Conservation (phyloP, 192 early-diverging fungal species). For the Endogone sp. region DNA sequence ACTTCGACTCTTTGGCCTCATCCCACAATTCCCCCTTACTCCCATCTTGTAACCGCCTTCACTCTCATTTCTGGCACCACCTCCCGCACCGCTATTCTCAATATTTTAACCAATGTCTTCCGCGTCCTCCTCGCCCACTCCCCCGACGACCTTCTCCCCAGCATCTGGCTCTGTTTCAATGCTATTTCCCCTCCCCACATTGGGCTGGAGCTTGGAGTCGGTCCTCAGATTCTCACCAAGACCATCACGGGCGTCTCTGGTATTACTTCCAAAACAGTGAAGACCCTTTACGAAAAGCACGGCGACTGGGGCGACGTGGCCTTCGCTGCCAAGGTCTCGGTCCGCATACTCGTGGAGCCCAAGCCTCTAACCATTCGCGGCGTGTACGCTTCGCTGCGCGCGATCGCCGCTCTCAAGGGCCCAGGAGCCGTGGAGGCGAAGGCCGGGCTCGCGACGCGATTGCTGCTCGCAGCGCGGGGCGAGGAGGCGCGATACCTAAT, state of each 20-base stretch:
- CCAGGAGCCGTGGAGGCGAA: slow-evolving; percentile 27
- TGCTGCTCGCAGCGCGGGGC: slow-evolving; percentile 36
- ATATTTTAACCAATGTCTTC: slow-evolving; percentile 22
- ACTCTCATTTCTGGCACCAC: slow-evolving; percentile 7
- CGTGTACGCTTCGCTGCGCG: slow-evolving; percentile 12
- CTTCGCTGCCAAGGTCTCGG: slow-evolving; percentile 23
- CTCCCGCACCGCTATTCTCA: slow-evolving; percentile 12
- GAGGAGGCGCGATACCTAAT: slow-evolving; percentile 24
- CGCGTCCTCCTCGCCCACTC: slow-evolving; percentile 18
- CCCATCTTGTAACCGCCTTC: slow-evolving; percentile 13
- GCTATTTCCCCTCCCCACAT: slow-evolving; percentile 26
- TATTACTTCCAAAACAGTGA: slow-evolving; percentile 2
- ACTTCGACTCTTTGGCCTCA: not conserved
- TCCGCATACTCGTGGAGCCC: slow-evolving; percentile 20
- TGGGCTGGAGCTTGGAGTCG: slow-evolving; percentile 30
- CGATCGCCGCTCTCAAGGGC: slow-evolving; percentile 21
- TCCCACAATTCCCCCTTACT: slow-evolving; percentile 12
- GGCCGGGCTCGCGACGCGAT: slow-evolving; percentile 37
- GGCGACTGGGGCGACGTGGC: slow-evolving; percentile 34
- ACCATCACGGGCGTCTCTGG: slow-evolving; percentile 19
- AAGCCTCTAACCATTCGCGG: slow-evolving; percentile 18
- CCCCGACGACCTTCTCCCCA: slow-evolving; percentile 22
- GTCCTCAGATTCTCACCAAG: slow-evolving; percentile 22
- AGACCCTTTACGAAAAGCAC: slow-evolving; percentile 18
- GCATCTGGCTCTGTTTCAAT: slow-evolving; percentile 32